Evolutionary conservation across 2,329 filamentous ascomycete species (phyloP).

Genomic region (Claviceps monticola): DNA sequence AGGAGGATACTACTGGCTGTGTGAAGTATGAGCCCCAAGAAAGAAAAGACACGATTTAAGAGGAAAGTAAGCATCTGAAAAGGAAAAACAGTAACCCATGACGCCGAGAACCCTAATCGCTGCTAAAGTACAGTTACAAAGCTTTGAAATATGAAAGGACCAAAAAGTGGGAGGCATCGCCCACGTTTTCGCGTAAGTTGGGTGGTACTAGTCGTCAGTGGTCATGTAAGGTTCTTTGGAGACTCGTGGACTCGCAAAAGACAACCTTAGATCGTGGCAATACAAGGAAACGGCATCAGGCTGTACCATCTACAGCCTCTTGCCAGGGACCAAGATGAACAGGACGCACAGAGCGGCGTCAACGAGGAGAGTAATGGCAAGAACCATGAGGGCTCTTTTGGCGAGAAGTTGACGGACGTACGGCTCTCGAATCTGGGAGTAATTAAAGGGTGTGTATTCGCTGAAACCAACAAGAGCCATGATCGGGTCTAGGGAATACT

Average conservation of each 20-base stretch:
- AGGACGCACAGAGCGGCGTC: constrained; percentile 74
- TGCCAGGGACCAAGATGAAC: constrained; percentile 92
- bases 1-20: background rate
- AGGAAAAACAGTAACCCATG: background rate
- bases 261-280: background rate
- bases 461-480: constrained; percentile 81
- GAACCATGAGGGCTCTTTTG: constrained; percentile 70
- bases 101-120: background rate
- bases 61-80: too few species aligned
- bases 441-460: constrained; percentile 93
- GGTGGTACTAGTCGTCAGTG: constrained; percentile 2
- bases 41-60: too few species aligned
- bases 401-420: constrained; percentile 78
- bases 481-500: constrained; percentile 88
- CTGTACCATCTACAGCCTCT: constrained; percentile 42
- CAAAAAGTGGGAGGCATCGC: background rate
- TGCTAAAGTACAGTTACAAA: background rate
- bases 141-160: background rate
- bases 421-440: constrained; percentile 74
- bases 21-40: background rate
- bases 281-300: background rate
- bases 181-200: background rate
- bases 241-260: background rate
- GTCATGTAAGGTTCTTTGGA: constrained; percentile 3
- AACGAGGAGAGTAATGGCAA: constrained; percentile 60